A percentile compares a stretch with the other conserved stretches of the same genome.
Evolutionary conservation across 1,284 basidiomycete species (phyloP).

Genomic region (Fomitopsis palustris): DNA sequence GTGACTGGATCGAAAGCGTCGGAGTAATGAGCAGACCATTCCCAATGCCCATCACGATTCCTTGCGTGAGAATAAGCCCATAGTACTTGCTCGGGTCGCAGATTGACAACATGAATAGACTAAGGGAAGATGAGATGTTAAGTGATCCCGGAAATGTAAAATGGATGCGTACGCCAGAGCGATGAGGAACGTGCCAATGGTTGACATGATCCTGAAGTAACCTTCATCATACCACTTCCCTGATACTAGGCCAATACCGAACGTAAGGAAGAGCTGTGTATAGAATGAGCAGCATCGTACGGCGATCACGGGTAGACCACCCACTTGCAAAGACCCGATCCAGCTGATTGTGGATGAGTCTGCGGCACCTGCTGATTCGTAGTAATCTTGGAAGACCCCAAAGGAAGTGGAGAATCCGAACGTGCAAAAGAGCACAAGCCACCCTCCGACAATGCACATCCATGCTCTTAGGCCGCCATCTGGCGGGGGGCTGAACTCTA

Average conservation of each 20-base stretch:
- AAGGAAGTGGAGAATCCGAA: constrained; percentile 4
- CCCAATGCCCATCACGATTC: constrained; percentile 41
- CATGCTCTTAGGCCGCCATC: constrained; percentile 5
- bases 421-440: constrained; percentile 1
- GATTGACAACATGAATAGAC: constrained; percentile 27
- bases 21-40: constrained; percentile 33
- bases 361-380: neutral
- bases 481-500: neutral
- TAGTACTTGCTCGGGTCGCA: constrained; percentile 20
- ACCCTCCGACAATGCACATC: constrained; percentile 3
- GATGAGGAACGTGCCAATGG: constrained; percentile 26
- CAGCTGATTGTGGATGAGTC: neutral
- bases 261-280: constrained; percentile 27
- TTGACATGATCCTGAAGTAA: constrained; percentile 14
- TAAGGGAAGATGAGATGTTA: neutral
- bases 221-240: constrained; percentile 30
- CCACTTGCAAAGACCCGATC: neutral
- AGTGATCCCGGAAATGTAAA: neutral
- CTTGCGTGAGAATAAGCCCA: constrained; percentile 25
- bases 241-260: constrained; percentile 25
- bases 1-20: constrained; percentile 7
- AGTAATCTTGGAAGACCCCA: neutral
- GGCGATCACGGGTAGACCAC: neutral
- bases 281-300: neutral
- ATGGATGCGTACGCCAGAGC: neutral